phyloP scores from a whole-genome alignment of 495 filamentous ascomycete species.

The Amniculicola lignicola region DNA sequence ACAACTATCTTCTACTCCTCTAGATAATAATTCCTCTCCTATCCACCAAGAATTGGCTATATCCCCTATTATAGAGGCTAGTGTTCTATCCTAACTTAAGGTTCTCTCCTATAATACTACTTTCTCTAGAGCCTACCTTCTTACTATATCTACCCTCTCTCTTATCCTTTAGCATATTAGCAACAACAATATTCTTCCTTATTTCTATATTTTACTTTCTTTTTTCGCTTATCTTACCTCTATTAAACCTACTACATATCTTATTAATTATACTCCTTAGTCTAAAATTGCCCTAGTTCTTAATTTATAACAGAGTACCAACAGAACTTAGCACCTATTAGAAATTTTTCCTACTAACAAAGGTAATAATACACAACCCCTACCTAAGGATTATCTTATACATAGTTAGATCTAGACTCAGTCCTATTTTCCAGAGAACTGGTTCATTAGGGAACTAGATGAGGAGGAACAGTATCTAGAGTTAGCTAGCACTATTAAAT shows the following conservation, averaged over 20 bases:
- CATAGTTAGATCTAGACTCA: conserved; percentile 71
- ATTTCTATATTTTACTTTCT: conserved; percentile 64
- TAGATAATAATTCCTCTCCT: conserved; percentile 16
- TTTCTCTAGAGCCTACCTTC: conserved; percentile 41
- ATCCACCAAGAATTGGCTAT: conserved; percentile 3
- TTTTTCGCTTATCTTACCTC: conserved; percentile 62
- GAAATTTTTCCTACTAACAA: conserved; percentile 22
- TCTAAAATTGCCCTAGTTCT: conserved; percentile 57
- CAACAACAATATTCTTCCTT: conserved; percentile 64
- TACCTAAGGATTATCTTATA: conserved; percentile 82
- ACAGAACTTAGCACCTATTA: conserved; percentile 39
- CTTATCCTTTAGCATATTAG: conserved; percentile 57
- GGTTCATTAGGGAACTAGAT: conserved; percentile 68
- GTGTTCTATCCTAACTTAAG: conserved; percentile 20
- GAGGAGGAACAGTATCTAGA: conserved; percentile 77
- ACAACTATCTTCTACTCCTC: conserved; percentile 12
- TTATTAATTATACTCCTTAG: conserved; percentile 69
- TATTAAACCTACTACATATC: conserved; percentile 38
- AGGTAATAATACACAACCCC: conserved; percentile 45
- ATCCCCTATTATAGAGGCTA: conserved; percentile 18
- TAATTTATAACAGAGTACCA: conserved; percentile 56
- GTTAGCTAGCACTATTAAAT: conserved; percentile 57
- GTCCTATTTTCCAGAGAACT: conserved; percentile 63
- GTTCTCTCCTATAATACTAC: conserved; percentile 13
- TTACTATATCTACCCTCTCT: conserved; percentile 49